These are phyloP conservation scores for Drosera capensis DNA, from an alignment of 148 eudicot genomes.

Conservation along the genomic window DNA sequence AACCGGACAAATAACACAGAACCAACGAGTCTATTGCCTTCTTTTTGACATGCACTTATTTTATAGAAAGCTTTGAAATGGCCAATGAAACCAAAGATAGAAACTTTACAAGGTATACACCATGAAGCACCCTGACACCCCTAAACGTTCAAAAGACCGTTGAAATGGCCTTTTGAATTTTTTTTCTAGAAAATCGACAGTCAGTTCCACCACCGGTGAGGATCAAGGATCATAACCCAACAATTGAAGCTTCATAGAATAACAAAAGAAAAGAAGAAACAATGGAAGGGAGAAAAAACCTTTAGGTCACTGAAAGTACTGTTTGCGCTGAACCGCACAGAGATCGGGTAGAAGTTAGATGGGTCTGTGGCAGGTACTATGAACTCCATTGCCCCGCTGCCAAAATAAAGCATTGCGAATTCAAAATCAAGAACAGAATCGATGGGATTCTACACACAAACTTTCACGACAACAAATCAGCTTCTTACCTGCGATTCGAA, in stretches of 20 bases:
- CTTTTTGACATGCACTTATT: too few relatives aligned
- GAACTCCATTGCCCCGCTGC: conserved; percentile 94
- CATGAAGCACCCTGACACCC: too few relatives aligned
- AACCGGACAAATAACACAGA: background rate
- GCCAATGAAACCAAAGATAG: too few relatives aligned
- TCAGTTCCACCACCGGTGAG: too few relatives aligned
- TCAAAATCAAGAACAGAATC: background rate
- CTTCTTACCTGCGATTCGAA: conserved; percentile 69
- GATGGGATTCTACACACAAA: background rate
- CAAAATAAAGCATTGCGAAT: background rate
- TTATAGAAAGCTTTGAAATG: too few relatives aligned
- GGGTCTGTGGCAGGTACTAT: conserved; percentile 82
- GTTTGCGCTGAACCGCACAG: conserved; percentile 72
- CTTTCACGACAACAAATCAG: background rate
- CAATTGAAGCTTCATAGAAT: too few relatives aligned
- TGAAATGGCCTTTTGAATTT: too few relatives aligned
- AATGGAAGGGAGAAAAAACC: conserved; percentile 22
- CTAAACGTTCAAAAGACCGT: too few relatives aligned
- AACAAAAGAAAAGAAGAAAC: too few relatives aligned
- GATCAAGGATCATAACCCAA: too few relatives aligned
- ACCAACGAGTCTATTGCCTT: background rate
- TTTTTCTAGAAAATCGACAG: too few relatives aligned
- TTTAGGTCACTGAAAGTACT: conserved; percentile 76
- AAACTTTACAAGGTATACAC: too few relatives aligned
- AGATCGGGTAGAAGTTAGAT: conserved; percentile 79